These are phyloP conservation scores for Lonicera japonica DNA, from an alignment of 129 eudicot genomes.

Conservation along the genomic window DNA sequence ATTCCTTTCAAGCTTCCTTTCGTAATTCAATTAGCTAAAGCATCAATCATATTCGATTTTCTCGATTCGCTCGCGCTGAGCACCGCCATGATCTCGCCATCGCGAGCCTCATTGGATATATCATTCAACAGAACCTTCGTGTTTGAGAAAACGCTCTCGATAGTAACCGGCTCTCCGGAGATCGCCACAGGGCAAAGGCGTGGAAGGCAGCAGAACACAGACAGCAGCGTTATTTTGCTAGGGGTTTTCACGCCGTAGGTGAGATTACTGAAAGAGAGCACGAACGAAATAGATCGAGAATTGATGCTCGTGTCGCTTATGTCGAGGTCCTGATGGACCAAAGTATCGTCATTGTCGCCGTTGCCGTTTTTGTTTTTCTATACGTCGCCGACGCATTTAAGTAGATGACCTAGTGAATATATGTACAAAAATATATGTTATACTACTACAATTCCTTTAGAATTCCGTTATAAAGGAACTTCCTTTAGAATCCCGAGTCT, in stretches of 20 bases:
- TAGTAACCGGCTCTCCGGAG: constrained; percentile 5
- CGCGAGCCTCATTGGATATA: constrained; percentile 79
- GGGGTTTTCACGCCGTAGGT: constrained; percentile 26
- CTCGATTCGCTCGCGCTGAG: constrained; percentile 93
- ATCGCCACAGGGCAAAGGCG: constrained; percentile 5
- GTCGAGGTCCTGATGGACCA: constrained; percentile 40
- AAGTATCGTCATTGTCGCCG: constrained; percentile 12
- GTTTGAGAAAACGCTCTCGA: constrained; percentile 23
- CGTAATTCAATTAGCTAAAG: constrained; percentile 80
- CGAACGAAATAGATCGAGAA: constrained; percentile 25
- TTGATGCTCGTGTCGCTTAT: constrained; percentile 8
- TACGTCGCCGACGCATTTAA: constrained; percentile 35
- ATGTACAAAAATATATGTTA: too few relatives aligned
- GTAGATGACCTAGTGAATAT: constrained; percentile 42
- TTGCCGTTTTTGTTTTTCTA: constrained; percentile 8
- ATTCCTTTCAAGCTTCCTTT: constrained; percentile 77
- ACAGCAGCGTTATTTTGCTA: constrained; percentile 30
- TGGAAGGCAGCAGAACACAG: constrained; percentile 7
- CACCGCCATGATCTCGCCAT: constrained; percentile 85
- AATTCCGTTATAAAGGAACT: too few relatives aligned
- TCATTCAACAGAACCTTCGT: constrained; percentile 59
- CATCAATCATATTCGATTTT: constrained; percentile 83
- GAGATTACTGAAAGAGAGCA: constrained; percentile 29
- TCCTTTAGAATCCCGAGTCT: too few relatives aligned
- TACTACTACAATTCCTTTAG: too few relatives aligned